Evolutionary conservation across 495 filamentous ascomycete species (phyloP).

Genomic region (Wilcoxina mikolae): DNA sequence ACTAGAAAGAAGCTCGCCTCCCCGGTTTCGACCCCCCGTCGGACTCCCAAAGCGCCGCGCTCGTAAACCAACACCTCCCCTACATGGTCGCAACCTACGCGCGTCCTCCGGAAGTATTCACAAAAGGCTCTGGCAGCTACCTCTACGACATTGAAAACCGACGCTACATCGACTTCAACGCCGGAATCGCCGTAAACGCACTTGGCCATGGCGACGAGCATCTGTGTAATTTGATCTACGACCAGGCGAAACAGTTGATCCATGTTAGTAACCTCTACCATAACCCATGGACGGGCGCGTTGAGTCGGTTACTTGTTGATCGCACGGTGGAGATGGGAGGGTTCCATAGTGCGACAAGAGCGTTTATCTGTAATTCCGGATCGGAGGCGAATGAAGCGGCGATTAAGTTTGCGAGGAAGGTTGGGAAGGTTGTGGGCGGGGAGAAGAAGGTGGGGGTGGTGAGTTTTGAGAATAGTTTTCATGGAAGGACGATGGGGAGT

Average conservation of each 20-base stretch:
- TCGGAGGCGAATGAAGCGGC: slow-evolving; percentile 94
- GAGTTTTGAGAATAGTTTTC: slow-evolving; percentile 81
- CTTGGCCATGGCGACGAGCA: slow-evolving; percentile 78
- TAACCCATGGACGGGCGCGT: slow-evolving; percentile 79
- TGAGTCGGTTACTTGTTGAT: slow-evolving; percentile 72
- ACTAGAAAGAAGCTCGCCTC: slow-evolving; percentile 47
- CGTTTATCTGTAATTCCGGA: slow-evolving; percentile 90
- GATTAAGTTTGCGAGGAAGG: slow-evolving; percentile 89
- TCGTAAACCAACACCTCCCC: slow-evolving; percentile 56
- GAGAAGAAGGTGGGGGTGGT: slow-evolving; percentile 70
- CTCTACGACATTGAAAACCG: slow-evolving; percentile 81
- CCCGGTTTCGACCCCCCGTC: slow-evolving; percentile 62
- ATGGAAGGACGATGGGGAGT: slow-evolving; percentile 88
- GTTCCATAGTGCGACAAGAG: slow-evolving; percentile 66
- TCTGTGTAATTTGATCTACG: slow-evolving; percentile 45
- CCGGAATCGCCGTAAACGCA: slow-evolving; percentile 88
- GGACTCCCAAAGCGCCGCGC: slow-evolving; percentile 59
- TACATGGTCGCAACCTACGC: slow-evolving; percentile 94
- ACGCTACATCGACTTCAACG: slow-evolving; percentile 83
- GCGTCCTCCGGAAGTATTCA: slow-evolving; percentile 77
- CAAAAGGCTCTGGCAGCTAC: slow-evolving; percentile 70
- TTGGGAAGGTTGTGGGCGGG: slow-evolving; percentile 51
- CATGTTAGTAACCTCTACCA: slow-evolving; percentile 93
- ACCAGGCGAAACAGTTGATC: slow-evolving; percentile 71
- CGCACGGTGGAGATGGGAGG: slow-evolving; percentile 57